Percentiles rank a stretch among this genome's conserved stretches.
Evolutionary conservation across 768 basidiomycete genomes (phyloP).

Genomic region (Tremella fuciformis): DNA sequence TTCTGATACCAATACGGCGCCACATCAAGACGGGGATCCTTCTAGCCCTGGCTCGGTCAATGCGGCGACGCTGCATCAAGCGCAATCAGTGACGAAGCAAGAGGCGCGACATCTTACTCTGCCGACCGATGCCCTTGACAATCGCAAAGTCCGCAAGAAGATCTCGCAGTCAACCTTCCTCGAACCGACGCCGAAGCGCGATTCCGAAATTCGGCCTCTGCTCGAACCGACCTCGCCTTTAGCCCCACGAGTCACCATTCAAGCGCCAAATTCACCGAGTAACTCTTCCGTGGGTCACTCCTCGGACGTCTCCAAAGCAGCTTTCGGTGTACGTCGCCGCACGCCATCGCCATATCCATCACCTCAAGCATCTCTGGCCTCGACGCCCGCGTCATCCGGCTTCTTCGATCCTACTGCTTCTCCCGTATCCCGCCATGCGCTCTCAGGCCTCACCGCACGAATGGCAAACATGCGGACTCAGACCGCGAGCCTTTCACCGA

Average conservation of each 20-base stretch:
- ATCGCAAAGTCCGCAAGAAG: conserved; percentile 5
- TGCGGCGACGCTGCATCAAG: conserved; percentile 5
- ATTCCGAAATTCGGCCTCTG: no score
- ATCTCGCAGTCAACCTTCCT: conserved; percentile 19
- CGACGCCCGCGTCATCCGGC: background rate
- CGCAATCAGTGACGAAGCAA: conserved; percentile 1
- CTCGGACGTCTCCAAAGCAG: background rate
- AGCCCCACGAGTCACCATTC: conserved; percentile 18
- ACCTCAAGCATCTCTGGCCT: background rate
- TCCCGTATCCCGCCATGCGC: conserved; percentile 7
- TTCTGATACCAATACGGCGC: no score
- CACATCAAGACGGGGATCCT: background rate
- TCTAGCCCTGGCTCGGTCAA: background rate
- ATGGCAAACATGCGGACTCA: conserved; percentile 38
- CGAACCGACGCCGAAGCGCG: conserved; percentile 6
- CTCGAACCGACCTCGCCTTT: background rate
- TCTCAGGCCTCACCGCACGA: conserved; percentile 24
- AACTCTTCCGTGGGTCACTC: background rate
- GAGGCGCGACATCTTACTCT: background rate
- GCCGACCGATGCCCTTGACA: background rate
- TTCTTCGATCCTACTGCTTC: conserved; percentile 9
- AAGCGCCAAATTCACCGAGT: conserved; percentile 6
- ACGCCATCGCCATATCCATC: conserved; percentile 21
- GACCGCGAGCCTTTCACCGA: conserved; percentile 7
- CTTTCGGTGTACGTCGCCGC: conserved; percentile 1